Evolutionary conservation across 495 filamentous ascomycete species (phyloP).

Genomic region (Penicillium fimorum): DNA sequence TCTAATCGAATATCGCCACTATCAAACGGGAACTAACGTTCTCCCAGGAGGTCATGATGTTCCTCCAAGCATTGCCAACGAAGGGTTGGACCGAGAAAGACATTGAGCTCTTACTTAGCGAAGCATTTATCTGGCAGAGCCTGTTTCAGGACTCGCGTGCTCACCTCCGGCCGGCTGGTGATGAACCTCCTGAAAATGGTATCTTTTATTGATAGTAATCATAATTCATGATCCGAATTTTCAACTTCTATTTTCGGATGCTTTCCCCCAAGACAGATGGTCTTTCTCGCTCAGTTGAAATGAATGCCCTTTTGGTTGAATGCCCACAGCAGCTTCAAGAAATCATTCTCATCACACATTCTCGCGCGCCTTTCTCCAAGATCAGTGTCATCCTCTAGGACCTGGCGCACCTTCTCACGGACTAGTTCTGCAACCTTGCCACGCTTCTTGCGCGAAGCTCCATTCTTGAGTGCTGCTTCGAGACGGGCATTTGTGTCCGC

Average conservation of each 20-base stretch:
- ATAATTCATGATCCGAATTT: slow-evolving; percentile 33
- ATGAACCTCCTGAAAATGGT: slow-evolving; percentile 41
- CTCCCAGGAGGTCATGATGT: slow-evolving; percentile 94
- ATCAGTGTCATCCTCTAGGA: slow-evolving; percentile 71
- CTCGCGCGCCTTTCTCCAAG: slow-evolving; percentile 77
- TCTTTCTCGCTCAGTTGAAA: slow-evolving; percentile 62
- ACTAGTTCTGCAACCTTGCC: slow-evolving; percentile 76
- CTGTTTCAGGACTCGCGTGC: slow-evolving; percentile 85
- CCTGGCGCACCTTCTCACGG: slow-evolving; percentile 76
- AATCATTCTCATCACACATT: slow-evolving; percentile 88
- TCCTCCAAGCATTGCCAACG: slow-evolving; percentile 93
- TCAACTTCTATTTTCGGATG: slow-evolving; percentile 14
- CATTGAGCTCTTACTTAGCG: slow-evolving; percentile 90
- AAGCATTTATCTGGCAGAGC: slow-evolving; percentile 95
- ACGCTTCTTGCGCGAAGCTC: slow-evolving; percentile 61
- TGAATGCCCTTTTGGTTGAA: slow-evolving; percentile 93
- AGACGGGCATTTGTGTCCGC: slow-evolving; percentile 54
- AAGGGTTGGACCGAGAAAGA: slow-evolving; percentile 96
- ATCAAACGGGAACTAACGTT: slow-evolving; percentile 6
- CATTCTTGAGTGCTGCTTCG: slow-evolving; percentile 40
- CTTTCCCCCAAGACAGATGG: slow-evolving; percentile 8
- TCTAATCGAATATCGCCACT: background rate
- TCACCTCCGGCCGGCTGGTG: slow-evolving; percentile 62
- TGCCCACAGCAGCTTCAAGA: slow-evolving; percentile 69
- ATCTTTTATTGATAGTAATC: slow-evolving; percentile 43